phyloP scores from a whole-genome alignment of 1,284 basidiomycete genomes.

The Papiliotrema laurentii region DNA sequence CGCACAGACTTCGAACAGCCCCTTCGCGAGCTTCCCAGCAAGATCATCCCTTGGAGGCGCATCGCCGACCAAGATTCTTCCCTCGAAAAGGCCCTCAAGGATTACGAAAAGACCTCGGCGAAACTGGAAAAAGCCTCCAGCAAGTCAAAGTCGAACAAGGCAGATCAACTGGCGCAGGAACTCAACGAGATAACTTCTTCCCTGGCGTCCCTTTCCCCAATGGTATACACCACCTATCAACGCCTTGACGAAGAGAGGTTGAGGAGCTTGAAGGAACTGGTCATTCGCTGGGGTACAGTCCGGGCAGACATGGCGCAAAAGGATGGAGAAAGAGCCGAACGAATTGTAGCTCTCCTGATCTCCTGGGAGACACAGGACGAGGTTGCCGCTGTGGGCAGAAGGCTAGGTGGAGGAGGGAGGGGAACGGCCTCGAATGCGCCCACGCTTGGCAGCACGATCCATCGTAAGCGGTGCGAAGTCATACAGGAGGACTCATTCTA shows the following conservation, averaged over 20 bases:
- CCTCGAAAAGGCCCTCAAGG: constrained; percentile 44
- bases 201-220: constrained; percentile 35
- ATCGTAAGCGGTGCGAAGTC: constrained; percentile 3
- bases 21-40: constrained; percentile 38
- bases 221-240: constrained; percentile 45
- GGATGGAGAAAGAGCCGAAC: constrained; percentile 41
- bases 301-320: constrained; percentile 39
- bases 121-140: constrained; percentile 44
- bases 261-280: constrained; percentile 41
- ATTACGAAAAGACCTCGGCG: constrained; percentile 39
- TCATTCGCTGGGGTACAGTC: constrained; percentile 45
- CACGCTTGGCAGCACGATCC: background rate
- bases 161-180: constrained; percentile 32
- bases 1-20: constrained; percentile 41
- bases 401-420: constrained; percentile 24
- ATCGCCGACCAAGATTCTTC: constrained; percentile 39
- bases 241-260: constrained; percentile 42
- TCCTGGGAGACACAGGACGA: constrained; percentile 43
- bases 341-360: constrained; percentile 33
- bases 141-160: constrained; percentile 41
- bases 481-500: constrained; percentile 11
- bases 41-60: constrained; percentile 37
- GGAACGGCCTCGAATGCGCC: constrained; percentile 10
- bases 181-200: constrained; percentile 33
- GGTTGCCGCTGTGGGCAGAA: constrained; percentile 30